These are phyloP conservation scores for Chrysophaeum taylorii DNA, from an alignment of 352 stramenopile genomes.

Conservation along the genomic window DNA sequence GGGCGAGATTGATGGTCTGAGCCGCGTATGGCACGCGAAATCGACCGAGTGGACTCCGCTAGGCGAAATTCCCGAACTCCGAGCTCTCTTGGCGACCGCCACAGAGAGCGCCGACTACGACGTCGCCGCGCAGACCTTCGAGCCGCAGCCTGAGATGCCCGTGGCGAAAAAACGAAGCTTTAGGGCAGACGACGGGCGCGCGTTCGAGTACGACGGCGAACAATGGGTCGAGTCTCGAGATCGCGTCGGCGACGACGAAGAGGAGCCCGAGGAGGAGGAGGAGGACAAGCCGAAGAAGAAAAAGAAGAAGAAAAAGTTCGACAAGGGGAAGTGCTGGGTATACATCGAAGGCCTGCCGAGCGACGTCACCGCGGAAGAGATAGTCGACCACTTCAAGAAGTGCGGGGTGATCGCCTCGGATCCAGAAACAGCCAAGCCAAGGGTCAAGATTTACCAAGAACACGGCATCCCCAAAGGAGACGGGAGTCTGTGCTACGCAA, in stretches of 20 bases:
- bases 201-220: neutral
- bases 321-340: conserved; percentile 71
- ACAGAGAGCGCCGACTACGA: neutral
- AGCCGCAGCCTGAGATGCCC: neutral
- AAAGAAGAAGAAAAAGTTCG: conserved; percentile 55
- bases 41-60: neutral
- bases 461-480: conserved; percentile 76
- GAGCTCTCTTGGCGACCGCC: neutral
- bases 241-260: neutral
- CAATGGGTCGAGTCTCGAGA: neutral
- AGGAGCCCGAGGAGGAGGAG: neutral
- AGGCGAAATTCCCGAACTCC: neutral
- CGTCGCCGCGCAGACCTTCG: neutral
- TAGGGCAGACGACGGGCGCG: neutral
- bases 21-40: neutral
- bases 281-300: conserved; percentile 58
- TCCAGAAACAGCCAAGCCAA: conserved; percentile 73
- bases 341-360: conserved; percentile 87
- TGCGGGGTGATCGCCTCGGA: conserved; percentile 85
- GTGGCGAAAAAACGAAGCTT: neutral
- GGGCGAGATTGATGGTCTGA: neutral
- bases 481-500: conserved; percentile 86
- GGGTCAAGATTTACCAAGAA: conserved; percentile 90
- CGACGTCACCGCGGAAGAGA: conserved; percentile 76
- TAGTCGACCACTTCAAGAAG: conserved; percentile 71